phyloP scores from a whole-genome alignment of 2,329 filamentous ascomycete genomes.

The Scedosporium boydii region DNA sequence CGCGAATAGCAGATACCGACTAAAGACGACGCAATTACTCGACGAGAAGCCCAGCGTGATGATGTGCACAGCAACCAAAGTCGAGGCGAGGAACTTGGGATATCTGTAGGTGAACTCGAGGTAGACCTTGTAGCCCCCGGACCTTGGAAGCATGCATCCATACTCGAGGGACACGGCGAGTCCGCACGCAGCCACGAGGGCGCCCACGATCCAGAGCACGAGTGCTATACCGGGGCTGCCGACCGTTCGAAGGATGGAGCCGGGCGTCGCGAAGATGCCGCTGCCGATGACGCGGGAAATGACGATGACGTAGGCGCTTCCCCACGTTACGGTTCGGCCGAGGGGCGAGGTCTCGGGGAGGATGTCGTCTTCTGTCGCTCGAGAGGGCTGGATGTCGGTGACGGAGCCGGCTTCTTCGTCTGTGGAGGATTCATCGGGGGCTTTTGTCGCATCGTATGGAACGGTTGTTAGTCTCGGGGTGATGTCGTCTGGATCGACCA shows the following conservation, averaged over 20 bases:
- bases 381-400: background rate
- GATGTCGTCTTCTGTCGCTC: conserved; percentile 43
- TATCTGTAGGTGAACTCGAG: conserved; percentile 58
- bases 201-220: conserved; percentile 53
- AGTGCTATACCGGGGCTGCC: conserved; percentile 58
- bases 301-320: conserved; percentile 55
- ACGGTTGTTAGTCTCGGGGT: background rate
- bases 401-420: background rate
- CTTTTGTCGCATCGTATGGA: background rate
- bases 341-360: conserved; percentile 48
- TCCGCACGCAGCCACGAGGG: conserved; percentile 50
- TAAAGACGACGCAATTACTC: conserved; percentile 61
- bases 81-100: conserved; percentile 55
- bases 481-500: background rate
- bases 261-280: conserved; percentile 64
- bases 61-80: conserved; percentile 52
- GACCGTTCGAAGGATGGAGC: conserved; percentile 54
- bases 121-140: conserved; percentile 61
- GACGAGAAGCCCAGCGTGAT: conserved; percentile 58
- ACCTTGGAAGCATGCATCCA: conserved; percentile 61
- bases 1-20: conserved; percentile 54
- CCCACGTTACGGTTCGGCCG: conserved; percentile 52
- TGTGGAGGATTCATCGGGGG: background rate
- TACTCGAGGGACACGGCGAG: conserved; percentile 56
- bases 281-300: conserved; percentile 61